These are phyloP conservation scores for Pythium graminicola DNA, from an alignment of 352 stramenopile genomes.

Conservation along the genomic window DNA sequence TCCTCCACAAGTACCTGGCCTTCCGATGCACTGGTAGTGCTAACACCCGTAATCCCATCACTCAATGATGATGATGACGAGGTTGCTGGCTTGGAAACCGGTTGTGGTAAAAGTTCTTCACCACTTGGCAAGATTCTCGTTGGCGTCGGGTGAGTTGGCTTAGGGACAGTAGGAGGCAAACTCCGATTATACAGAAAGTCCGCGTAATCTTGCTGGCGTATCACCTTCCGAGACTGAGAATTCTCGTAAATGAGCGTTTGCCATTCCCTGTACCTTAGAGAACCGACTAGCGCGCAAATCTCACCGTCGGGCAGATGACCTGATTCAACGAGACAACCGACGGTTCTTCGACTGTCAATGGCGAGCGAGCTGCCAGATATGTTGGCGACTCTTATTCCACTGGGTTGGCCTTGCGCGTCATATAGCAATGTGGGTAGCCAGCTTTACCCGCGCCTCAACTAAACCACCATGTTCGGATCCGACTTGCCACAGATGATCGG, in stretches of 20 bases:
- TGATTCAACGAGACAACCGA: constrained; percentile 7
- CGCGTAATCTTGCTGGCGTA: background rate
- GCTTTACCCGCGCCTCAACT: background rate
- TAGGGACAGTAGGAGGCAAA: background rate
- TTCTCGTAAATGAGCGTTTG: constrained; percentile 5
- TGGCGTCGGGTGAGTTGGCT: background rate
- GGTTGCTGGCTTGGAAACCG: too few relatives aligned
- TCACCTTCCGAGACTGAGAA: background rate
- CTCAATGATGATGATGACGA: too few relatives aligned
- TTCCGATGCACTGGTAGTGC: too few relatives aligned
- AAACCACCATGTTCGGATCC: background rate
- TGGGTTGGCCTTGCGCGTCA: too few relatives aligned
- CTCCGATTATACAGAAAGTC: background rate
- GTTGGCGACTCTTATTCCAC: constrained; percentile 6
- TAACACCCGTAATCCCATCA: too few relatives aligned
- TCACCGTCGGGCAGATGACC: constrained; percentile 6
- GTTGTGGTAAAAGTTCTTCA: too few relatives aligned
- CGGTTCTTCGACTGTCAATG: background rate
- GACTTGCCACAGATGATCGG: background rate
- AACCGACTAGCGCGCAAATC: background rate
- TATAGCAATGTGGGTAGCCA: constrained; percentile 1
- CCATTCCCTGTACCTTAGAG: constrained; percentile 11
- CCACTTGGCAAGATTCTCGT: constrained; percentile 11
- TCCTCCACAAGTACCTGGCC: too few relatives aligned
- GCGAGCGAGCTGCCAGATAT: background rate